phyloP scores from a whole-genome alignment of 2,329 filamentous ascomycete genomes.

The Trichoderma aggressivum region DNA sequence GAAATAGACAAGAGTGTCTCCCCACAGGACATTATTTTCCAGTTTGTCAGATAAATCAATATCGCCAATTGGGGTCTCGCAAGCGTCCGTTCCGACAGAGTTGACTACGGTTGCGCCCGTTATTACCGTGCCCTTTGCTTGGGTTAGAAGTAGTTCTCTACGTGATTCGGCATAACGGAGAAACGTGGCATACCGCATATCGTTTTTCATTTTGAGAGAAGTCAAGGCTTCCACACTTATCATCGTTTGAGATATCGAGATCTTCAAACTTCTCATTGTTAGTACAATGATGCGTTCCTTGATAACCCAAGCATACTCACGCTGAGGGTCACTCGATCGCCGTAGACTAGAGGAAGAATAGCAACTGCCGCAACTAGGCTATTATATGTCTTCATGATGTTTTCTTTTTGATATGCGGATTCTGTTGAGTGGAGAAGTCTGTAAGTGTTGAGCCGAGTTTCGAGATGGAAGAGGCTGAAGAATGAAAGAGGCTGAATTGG shows the following conservation, averaged over 20 bases:
- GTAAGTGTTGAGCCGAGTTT: not conserved
- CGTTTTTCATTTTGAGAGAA: not conserved
- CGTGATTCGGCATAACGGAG: not conserved
- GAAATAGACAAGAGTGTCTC: not conserved
- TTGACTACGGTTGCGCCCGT: not conserved
- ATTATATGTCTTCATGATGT: not conserved
- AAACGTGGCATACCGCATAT: not conserved
- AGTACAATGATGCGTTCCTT: not conserved
- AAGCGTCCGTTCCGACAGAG: not conserved
- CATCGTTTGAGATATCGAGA: not conserved
- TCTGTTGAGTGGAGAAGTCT: not conserved
- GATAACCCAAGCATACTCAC: not conserved
- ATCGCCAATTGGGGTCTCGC: not conserved
- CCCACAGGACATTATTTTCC: not conserved
- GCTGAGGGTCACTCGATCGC: not conserved
- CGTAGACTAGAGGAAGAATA: not conserved
- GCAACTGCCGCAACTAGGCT: not conserved
- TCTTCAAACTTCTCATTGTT: not conserved
- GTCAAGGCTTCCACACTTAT: not conserved
- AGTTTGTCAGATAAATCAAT: not conserved
- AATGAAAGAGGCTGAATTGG: too few species aligned
- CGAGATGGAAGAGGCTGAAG: not conserved
- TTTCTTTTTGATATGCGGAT: not conserved
- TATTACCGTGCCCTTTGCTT: not conserved
- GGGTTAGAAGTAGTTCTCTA: not conserved